phyloP scores from a whole-genome alignment of 2,329 filamentous ascomycete species.

The Xylariales sp. region DNA sequence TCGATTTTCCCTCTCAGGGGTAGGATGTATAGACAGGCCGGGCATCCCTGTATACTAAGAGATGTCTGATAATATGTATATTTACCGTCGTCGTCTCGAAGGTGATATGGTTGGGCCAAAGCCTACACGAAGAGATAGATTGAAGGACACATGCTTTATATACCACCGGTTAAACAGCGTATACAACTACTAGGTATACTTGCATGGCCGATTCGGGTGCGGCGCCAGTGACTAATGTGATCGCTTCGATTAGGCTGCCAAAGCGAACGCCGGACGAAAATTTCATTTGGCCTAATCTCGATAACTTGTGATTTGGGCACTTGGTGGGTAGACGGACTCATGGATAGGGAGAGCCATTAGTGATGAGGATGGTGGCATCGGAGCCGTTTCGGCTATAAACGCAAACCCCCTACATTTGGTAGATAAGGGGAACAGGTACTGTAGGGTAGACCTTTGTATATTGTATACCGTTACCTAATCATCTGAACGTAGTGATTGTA shows the following conservation, averaged over 20 bases:
- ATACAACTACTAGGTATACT: too few relatives aligned
- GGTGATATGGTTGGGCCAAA: not conserved
- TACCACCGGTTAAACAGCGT: not conserved
- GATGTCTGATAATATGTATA: not conserved
- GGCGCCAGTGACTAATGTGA: not conserved
- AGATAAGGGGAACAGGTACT: too few relatives aligned
- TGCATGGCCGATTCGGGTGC: constrained; percentile 14
- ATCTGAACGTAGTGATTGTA: too few relatives aligned
- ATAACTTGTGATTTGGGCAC: not conserved
- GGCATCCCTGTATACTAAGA: constrained; percentile 22
- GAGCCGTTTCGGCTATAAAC: constrained; percentile 37
- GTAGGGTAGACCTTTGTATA: not conserved
- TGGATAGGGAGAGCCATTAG: not conserved
- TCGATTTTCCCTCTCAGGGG: constrained; percentile 4
- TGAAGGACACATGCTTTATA: constrained; percentile 16
- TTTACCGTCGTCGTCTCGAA: not conserved
- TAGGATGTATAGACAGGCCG: not conserved
- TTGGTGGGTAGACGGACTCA: not conserved
- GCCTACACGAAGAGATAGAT: not conserved
- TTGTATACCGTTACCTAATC: too few relatives aligned
- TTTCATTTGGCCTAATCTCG: not conserved
- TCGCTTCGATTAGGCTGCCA: not conserved
- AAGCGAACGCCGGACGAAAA: not conserved
- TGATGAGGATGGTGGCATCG: constrained; percentile 10
- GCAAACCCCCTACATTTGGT: not conserved